phyloP scores from a whole-genome alignment of 768 basidiomycete genomes.

The Mycena vulgaris region DNA sequence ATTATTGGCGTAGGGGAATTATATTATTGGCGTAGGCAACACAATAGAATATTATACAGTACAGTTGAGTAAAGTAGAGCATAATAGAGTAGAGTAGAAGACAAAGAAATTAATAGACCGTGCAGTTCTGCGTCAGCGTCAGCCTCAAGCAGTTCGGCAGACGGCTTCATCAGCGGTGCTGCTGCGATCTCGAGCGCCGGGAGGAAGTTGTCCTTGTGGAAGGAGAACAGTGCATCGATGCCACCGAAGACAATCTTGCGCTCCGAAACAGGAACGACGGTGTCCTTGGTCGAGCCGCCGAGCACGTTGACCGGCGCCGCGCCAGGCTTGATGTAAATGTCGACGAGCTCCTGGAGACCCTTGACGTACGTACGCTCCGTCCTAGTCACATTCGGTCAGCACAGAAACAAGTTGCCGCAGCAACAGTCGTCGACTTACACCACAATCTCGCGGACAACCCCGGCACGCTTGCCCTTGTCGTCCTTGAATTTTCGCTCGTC shows the following conservation, averaged over 20 bases:
- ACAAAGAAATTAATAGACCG: no score
- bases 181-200: conserved; percentile 90
- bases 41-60: no score
- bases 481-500: conserved; percentile 94
- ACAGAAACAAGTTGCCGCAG: conserved; percentile 20
- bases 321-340: conserved; percentile 95
- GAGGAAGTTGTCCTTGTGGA: conserved; percentile 94
- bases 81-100: no score
- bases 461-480: conserved; percentile 87
- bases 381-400: conserved; percentile 57
- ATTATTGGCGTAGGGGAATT: no score
- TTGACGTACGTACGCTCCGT: conserved; percentile 97
- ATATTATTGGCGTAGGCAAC: no score
- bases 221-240: conserved; percentile 89
- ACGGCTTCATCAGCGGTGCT: conserved; percentile 72
- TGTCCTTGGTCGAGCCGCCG: conserved; percentile 83
- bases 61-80: no score
- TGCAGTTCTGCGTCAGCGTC: conserved; percentile 86
- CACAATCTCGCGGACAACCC: conserved; percentile 92
- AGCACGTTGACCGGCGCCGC: conserved; percentile 78
- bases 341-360: conserved; percentile 93
- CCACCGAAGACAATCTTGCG: conserved; percentile 94
- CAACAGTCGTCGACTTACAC: conserved; percentile 67
- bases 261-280: conserved; percentile 87
- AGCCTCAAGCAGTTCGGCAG: conserved; percentile 60